Evolutionary conservation across 345 rosid species (phyloP).

Genomic region (Durio zibethinus): DNA sequence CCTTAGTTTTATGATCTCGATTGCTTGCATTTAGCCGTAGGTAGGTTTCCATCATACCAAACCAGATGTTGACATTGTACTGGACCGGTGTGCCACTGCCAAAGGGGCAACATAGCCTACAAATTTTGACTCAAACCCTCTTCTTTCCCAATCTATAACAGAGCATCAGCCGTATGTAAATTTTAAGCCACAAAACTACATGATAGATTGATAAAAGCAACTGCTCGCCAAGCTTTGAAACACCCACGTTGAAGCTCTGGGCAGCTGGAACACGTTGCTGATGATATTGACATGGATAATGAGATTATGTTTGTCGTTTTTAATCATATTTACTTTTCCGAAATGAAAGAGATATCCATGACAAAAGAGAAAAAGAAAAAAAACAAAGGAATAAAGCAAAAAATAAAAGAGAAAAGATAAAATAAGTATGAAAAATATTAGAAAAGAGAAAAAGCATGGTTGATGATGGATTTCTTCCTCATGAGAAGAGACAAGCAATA

Average conservation of each 20-base stretch:
- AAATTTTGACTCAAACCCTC: neutral
- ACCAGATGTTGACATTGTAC: neutral
- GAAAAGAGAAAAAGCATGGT: neutral
- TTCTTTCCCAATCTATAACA: too few relatives aligned
- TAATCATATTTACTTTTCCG: neutral
- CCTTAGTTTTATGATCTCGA: neutral
- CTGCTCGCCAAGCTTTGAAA: neutral
- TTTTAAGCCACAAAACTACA: neutral
- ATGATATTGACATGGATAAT: neutral
- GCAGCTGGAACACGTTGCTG: neutral
- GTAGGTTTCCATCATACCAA: neutral
- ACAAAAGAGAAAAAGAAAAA: neutral
- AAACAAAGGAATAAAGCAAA: conserved; percentile 8
- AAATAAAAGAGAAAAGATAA: neutral
- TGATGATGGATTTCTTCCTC: neutral
- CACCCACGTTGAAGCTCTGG: neutral
- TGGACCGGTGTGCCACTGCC: too few relatives aligned
- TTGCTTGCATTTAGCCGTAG: neutral
- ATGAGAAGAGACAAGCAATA: conserved; percentile 29
- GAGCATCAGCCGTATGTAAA: neutral
- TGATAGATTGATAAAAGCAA: neutral
- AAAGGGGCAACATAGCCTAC: neutral
- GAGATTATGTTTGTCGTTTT: neutral
- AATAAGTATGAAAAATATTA: neutral
- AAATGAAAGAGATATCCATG: neutral